Percentiles rank a stretch among this genome's conserved stretches.
Conservation (phyloP, 345 rosid genomes). For the Citrus trifoliata region DNA sequence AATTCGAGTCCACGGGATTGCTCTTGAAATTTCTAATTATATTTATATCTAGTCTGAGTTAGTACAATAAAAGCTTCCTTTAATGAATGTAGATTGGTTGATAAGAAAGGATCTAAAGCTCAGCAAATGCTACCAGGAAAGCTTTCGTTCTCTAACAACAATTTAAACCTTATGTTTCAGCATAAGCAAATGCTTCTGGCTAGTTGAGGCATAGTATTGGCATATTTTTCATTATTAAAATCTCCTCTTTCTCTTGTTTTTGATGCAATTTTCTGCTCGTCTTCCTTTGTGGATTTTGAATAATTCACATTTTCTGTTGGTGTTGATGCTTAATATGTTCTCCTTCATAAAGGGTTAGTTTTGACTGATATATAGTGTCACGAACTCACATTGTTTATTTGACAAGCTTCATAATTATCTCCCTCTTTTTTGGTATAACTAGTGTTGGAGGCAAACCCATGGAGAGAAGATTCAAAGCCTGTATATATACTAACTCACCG, state of each 20-base stretch:
- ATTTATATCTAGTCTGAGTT: background rate
- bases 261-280: background rate
- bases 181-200: background rate
- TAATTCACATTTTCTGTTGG: background rate
- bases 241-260: background rate
- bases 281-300: background rate
- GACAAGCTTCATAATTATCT: background rate
- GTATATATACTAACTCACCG: slow-evolving; percentile 80
- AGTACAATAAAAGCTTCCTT: background rate
- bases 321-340: background rate
- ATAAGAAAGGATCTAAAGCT: too few species aligned
- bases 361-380: background rate
- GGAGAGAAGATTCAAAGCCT: slow-evolving; percentile 87
- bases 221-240: background rate
- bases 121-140: too few species aligned
- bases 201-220: background rate
- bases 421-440: slow-evolving; percentile 13
- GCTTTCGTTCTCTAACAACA: background rate
- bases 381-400: background rate
- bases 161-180: background rate
- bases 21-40: too few species aligned
- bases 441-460: slow-evolving; percentile 95
- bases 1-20: background rate
- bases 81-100: too few species aligned
- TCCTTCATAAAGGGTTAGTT: background rate